These are phyloP conservation scores for Nakazawaea populi DNA, from an alignment of 805 yeast genomes.

Conservation along the genomic window DNA sequence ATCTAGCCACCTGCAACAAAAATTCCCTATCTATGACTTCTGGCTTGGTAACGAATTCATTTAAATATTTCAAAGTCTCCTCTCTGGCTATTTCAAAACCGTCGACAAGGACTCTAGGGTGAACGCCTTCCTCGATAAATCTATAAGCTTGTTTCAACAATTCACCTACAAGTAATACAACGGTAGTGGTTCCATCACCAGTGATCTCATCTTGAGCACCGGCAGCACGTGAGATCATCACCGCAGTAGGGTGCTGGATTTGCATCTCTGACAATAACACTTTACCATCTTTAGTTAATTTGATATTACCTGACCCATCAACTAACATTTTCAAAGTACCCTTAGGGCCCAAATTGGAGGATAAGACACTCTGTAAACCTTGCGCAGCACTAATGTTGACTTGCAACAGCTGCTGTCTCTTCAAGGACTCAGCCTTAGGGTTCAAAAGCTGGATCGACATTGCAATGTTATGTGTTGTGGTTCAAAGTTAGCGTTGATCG, in stretches of 20 bases:
- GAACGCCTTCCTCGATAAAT: slow-evolving; percentile 87
- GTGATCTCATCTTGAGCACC: slow-evolving; percentile 98
- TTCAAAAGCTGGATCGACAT: slow-evolving; percentile 74
- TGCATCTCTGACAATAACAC: slow-evolving; percentile 94
- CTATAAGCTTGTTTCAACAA: slow-evolving; percentile 91
- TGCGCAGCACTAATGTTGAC: slow-evolving; percentile 96
- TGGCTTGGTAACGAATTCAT: slow-evolving; percentile 50
- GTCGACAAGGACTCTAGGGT: slow-evolving; percentile 90
- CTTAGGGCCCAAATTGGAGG: slow-evolving; percentile 92
- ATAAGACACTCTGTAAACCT: slow-evolving; percentile 88
- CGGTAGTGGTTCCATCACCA: slow-evolving; percentile 99
- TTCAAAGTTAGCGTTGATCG: background rate
- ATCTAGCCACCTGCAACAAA: slow-evolving; percentile 84
- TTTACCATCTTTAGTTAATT: slow-evolving; percentile 95
- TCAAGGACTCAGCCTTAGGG: slow-evolving; percentile 96
- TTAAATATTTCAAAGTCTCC: slow-evolving; percentile 64
- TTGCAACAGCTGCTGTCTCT: slow-evolving; percentile 91
- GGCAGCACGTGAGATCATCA: slow-evolving; percentile 94
- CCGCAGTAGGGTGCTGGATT: slow-evolving; percentile 86
- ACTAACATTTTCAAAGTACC: slow-evolving; percentile 96
- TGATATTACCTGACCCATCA: slow-evolving; percentile 93
- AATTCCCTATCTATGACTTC: slow-evolving; percentile 75
- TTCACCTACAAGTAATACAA: slow-evolving; percentile 90
- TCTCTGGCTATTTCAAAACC: slow-evolving; percentile 91
- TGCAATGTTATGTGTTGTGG: background rate